Evolutionary conservation across 768 basidiomycete species (phyloP).

Genomic region (Tricholoma bakamatsutake): DNA sequence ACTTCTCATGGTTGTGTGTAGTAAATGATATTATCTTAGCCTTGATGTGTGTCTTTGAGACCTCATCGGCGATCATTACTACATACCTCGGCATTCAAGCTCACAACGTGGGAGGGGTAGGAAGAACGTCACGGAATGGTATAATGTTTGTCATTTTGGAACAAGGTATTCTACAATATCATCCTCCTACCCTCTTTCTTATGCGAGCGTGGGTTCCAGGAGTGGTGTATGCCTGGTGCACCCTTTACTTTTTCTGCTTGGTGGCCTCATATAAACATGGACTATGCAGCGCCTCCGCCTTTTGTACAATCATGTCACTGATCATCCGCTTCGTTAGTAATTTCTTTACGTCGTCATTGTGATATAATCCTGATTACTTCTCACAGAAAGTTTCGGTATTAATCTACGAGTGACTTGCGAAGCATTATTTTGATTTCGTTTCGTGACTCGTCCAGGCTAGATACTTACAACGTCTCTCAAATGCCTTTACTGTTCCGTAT

Average conservation of each 20-base stretch:
- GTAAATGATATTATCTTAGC: not conserved
- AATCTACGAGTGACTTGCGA: not conserved
- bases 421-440: not conserved
- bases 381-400: not conserved
- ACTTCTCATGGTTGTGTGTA: not conserved
- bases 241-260: not conserved
- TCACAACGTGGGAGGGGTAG: not conserved
- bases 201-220: not conserved
- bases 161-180: not conserved
- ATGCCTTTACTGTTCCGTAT: not conserved
- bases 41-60: not conserved
- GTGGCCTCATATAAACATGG: not conserved
- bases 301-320: not conserved
- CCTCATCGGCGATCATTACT: not conserved
- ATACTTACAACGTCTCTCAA: not conserved
- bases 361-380: not conserved
- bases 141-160: not conserved
- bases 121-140: not conserved
- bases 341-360: too few relatives aligned
- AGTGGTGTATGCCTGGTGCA: not conserved
- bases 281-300: not conserved
- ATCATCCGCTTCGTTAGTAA: not conserved
- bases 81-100: not conserved
- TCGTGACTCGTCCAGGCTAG: not conserved
- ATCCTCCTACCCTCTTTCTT: not conserved